Conservation (phyloP, 805 yeast genomes). For the Myxozyma mucilagina region DNA sequence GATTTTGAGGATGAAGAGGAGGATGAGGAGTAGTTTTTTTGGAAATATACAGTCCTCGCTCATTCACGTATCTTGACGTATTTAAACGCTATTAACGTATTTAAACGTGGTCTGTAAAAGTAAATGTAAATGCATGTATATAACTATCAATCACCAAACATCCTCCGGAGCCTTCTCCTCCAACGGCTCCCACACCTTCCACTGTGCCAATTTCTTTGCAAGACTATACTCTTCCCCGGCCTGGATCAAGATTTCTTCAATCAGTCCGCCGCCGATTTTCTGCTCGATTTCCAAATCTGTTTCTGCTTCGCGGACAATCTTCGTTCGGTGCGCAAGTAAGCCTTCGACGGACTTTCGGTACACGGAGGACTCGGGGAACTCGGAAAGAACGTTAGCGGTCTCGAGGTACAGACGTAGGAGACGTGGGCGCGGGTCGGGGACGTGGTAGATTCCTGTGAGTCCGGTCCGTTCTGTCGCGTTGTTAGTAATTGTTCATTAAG, state of each 20-base stretch:
- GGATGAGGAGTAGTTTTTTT: conserved; percentile 42
- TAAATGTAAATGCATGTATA: conserved; percentile 16
- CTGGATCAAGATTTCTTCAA: conserved; percentile 79
- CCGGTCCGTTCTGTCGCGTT: no score
- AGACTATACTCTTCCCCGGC: conserved; percentile 77
- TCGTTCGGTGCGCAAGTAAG: conserved; percentile 67
- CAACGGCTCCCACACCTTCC: conserved; percentile 77
- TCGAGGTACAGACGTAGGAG: conserved; percentile 67
- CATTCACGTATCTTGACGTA: no score
- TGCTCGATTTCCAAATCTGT: conserved; percentile 66
- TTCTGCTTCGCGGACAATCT: conserved; percentile 63
- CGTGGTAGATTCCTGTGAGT: conserved; percentile 71
- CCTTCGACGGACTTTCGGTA: conserved; percentile 74
- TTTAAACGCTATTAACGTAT: no score
- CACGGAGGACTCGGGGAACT: conserved; percentile 71
- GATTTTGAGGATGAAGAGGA: conserved; percentile 58
- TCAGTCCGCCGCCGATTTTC: conserved; percentile 76
- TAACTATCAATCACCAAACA: conserved; percentile 68
- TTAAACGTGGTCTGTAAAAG: no score
- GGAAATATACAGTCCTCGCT: no score
- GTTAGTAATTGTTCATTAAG: no score
- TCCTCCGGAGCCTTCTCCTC: conserved; percentile 77
- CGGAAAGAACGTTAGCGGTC: conserved; percentile 60
- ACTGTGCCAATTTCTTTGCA: conserved; percentile 63
- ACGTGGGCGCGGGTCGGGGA: conserved; percentile 83